Percentiles rank a stretch among this genome's conserved stretches.
phyloP scores from a whole-genome alignment of 2,329 filamentous ascomycete genomes.

The Microascus cirrosus region DNA sequence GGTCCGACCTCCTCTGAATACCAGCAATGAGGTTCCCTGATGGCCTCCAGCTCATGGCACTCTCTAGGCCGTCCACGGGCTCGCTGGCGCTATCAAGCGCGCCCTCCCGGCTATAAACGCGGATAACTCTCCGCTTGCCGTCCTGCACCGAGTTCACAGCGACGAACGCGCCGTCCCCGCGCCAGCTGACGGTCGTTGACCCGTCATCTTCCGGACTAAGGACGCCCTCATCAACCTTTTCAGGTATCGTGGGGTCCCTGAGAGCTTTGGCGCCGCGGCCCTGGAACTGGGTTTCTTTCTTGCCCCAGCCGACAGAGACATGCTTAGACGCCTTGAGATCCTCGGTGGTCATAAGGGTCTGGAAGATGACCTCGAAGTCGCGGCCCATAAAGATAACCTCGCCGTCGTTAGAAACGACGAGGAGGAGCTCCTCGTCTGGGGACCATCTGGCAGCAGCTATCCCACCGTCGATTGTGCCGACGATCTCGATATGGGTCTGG shows the following conservation, averaged over 20 bases:
- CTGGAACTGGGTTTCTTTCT: slow-evolving; percentile 96
- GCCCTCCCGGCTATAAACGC: slow-evolving; percentile 85
- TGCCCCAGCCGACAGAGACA: slow-evolving; percentile 96
- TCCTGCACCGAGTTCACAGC: slow-evolving; percentile 73
- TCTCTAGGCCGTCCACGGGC: slow-evolving; percentile 85
- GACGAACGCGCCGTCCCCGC: slow-evolving; percentile 85
- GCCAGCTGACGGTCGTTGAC: slow-evolving; percentile 71
- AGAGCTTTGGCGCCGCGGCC: slow-evolving; percentile 79
- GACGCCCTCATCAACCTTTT: slow-evolving; percentile 76
- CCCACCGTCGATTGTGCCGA: slow-evolving; percentile 86
- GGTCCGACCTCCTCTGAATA: slow-evolving; percentile 58
- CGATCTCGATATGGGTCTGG: slow-evolving; percentile 67
- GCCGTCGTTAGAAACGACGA: slow-evolving; percentile 67
- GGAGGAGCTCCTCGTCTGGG: slow-evolving; percentile 83
- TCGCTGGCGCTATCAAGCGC: slow-evolving; percentile 88
- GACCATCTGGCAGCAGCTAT: slow-evolving; percentile 89
- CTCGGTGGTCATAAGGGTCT: slow-evolving; percentile 58
- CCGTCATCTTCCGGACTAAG: slow-evolving; percentile 65
- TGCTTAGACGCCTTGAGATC: slow-evolving; percentile 84
- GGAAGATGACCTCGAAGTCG: slow-evolving; percentile 73
- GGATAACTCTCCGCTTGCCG: slow-evolving; percentile 62
- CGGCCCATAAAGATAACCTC: slow-evolving; percentile 89
- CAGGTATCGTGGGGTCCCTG: slow-evolving; percentile 87
- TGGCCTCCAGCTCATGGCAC: slow-evolving; percentile 80
- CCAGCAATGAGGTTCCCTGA: slow-evolving; percentile 84